These are phyloP conservation scores for Cornus florida DNA, from an alignment of 148 eudicot species.

Conservation along the genomic window DNA sequence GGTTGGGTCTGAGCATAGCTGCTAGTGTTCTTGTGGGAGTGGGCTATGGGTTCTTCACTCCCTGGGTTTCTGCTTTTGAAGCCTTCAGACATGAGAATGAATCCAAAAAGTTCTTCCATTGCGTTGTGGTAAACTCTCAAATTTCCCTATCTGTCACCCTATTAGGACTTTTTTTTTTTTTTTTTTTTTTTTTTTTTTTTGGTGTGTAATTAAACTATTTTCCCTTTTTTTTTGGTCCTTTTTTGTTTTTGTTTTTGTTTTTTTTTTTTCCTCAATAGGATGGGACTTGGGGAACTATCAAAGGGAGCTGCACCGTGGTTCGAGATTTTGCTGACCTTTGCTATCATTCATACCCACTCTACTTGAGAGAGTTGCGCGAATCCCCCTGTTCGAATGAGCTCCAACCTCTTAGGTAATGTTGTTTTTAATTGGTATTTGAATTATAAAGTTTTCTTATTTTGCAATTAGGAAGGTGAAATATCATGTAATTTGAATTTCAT, in stretches of 20 bases:
- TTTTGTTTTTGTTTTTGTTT: too few species aligned
- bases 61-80: conserved; percentile 91
- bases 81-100: conserved; percentile 78
- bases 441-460: too few species aligned
- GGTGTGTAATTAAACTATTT: too few species aligned
- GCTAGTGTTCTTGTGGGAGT: conserved; percentile 84
- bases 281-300: conserved; percentile 86
- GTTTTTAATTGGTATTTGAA: not conserved
- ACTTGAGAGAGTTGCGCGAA: conserved; percentile 74
- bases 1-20: conserved; percentile 80
- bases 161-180: not conserved
- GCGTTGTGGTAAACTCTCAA: conserved; percentile 64
- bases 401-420: conserved; percentile 68
- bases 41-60: conserved; percentile 95
- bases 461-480: too few species aligned
- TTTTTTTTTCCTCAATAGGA: conserved; percentile 44
- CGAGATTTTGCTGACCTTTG: conserved; percentile 88
- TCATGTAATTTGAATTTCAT: not conserved
- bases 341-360: conserved; percentile 72
- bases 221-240: not conserved
- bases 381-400: conserved; percentile 47
- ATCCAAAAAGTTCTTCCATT: conserved; percentile 61
- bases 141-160: not conserved
- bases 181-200: not conserved
- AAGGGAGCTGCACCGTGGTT: conserved; percentile 85